phyloP scores from a whole-genome alignment of 371 early-diverging fungal genomes.

The Rhizopus arrhizus region DNA sequence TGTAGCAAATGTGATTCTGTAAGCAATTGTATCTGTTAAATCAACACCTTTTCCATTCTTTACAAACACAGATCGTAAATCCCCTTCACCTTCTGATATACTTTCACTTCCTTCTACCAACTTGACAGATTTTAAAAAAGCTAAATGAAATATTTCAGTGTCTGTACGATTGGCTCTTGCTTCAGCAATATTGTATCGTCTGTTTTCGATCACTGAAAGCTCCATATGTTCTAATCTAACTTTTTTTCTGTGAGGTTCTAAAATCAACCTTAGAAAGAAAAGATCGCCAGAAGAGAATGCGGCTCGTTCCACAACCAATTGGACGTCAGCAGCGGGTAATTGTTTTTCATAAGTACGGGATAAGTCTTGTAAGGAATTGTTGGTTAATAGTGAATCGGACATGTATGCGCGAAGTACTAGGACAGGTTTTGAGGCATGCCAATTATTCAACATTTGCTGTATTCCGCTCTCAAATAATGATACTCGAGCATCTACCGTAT shows the following conservation, averaged over 20 bases:
- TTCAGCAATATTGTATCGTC: slow-evolving; percentile 30
- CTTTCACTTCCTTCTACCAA: slow-evolving; percentile 23
- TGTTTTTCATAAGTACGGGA: slow-evolving; percentile 44
- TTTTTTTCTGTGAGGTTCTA: slow-evolving; percentile 36
- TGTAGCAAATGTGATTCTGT: slow-evolving; percentile 37
- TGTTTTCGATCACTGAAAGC: slow-evolving; percentile 24
- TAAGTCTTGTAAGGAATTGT: slow-evolving; percentile 37
- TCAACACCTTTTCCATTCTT: slow-evolving; percentile 27
- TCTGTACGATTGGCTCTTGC: slow-evolving; percentile 31
- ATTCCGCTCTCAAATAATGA: slow-evolving; percentile 23
- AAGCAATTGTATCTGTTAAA: slow-evolving; percentile 31
- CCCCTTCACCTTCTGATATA: not conserved
- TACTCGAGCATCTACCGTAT: slow-evolving; percentile 33
- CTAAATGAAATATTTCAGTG: slow-evolving; percentile 23
- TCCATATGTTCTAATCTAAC: slow-evolving; percentile 39
- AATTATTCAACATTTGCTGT: slow-evolving; percentile 27
- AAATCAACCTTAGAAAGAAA: slow-evolving; percentile 24
- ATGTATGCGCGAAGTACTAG: slow-evolving; percentile 39
- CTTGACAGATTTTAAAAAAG: slow-evolving; percentile 19
- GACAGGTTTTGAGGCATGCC: slow-evolving; percentile 33
- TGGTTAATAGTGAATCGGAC: slow-evolving; percentile 37
- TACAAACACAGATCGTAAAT: slow-evolving; percentile 25
- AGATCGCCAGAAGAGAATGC: slow-evolving; percentile 44
- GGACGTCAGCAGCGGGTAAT: slow-evolving; percentile 30
- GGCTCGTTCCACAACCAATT: slow-evolving; percentile 35